These are phyloP conservation scores for Cyberlindnera mrakii DNA, from an alignment of 805 yeast species.

Conservation along the genomic window DNA sequence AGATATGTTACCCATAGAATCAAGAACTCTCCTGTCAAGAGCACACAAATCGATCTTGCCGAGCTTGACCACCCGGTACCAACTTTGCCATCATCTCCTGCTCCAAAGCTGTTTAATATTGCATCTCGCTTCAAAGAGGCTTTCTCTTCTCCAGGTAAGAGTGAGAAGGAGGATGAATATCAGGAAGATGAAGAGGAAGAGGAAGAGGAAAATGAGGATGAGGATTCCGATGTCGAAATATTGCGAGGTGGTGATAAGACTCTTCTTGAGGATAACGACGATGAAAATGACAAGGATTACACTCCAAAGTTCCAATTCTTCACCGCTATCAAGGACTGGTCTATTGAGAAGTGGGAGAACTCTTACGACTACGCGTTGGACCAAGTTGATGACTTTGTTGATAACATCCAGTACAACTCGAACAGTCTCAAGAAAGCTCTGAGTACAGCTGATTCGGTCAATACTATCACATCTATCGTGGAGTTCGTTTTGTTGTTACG, in stretches of 20 bases:
- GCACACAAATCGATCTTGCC: slow-evolving; percentile 6
- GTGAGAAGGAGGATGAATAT: neutral
- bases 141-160: slow-evolving; percentile 22
- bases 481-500: slow-evolving; percentile 17
- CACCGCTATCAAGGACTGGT: slow-evolving; percentile 18
- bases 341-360: slow-evolving; percentile 18
- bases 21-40: slow-evolving; percentile 24
- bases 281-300: slow-evolving; percentile 14
- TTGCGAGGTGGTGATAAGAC: slow-evolving; percentile 12
- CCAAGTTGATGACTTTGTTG: slow-evolving; percentile 5
- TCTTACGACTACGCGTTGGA: slow-evolving; percentile 17
- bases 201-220: slow-evolving; percentile 9
- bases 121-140: slow-evolving; percentile 16
- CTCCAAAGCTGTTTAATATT: slow-evolving; percentile 12
- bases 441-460: slow-evolving; percentile 25
- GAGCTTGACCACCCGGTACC: slow-evolving; percentile 11
- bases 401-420: slow-evolving; percentile 7
- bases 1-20: slow-evolving; percentile 23
- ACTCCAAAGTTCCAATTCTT: slow-evolving; percentile 5
- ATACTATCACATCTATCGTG: slow-evolving; percentile 8
- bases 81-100: slow-evolving; percentile 17
- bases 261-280: slow-evolving; percentile 19
- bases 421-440: slow-evolving; percentile 17
- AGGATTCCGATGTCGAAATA: slow-evolving; percentile 10
- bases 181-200: slow-evolving; percentile 2